Percentiles rank a stretch among this genome's conserved stretches.
These are phyloP conservation scores for Ophiostoma fasciatum DNA, from an alignment of 2,329 filamentous ascomycete species.

Conservation along the genomic window DNA sequence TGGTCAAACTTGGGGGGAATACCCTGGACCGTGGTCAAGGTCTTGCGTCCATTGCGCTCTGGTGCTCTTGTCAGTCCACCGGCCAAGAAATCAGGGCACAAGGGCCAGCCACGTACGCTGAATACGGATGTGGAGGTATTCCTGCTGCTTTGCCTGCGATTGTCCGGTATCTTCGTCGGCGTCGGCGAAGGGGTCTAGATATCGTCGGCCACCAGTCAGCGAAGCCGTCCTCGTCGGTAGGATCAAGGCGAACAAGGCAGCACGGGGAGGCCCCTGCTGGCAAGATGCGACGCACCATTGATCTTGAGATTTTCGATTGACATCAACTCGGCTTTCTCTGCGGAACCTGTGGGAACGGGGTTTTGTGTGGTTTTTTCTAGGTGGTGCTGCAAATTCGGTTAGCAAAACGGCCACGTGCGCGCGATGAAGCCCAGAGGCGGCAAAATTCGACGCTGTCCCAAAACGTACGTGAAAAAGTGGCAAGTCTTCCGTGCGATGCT, in stretches of 20 bases:
- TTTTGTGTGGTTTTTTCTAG: constrained; percentile 3
- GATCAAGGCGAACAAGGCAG: background rate
- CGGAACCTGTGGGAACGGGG: constrained; percentile 10
- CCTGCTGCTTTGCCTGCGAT: constrained; percentile 60
- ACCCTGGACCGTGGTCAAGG: constrained; percentile 98
- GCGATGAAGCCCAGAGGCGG: too few species aligned
- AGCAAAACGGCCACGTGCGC: too few species aligned
- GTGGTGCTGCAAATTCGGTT: background rate
- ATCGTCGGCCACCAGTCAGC: background rate
- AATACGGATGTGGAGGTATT: constrained; percentile 99
- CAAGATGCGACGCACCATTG: constrained; percentile 71
- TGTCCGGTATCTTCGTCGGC: constrained; percentile 98
- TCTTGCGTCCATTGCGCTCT: constrained; percentile 99
- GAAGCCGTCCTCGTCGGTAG: background rate
- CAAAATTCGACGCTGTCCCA: too few species aligned
- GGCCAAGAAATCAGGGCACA: too few species aligned
- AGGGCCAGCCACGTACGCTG: constrained; percentile 71
- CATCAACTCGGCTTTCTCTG: constrained; percentile 34
- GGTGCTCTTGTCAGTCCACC: constrained; percentile 12
- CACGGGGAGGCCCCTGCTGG: too few species aligned
- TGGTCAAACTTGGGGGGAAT: constrained; percentile 98
- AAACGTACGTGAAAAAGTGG: too few species aligned
- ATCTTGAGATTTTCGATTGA: constrained; percentile 98
- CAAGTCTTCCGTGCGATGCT: too few species aligned
- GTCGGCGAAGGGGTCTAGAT: constrained; percentile 98